A percentile compares a stretch with the other conserved stretches of the same genome.
Evolutionary conservation across 1,284 basidiomycete genomes (phyloP).

Genomic region (Coniferiporia sulphurascens): DNA sequence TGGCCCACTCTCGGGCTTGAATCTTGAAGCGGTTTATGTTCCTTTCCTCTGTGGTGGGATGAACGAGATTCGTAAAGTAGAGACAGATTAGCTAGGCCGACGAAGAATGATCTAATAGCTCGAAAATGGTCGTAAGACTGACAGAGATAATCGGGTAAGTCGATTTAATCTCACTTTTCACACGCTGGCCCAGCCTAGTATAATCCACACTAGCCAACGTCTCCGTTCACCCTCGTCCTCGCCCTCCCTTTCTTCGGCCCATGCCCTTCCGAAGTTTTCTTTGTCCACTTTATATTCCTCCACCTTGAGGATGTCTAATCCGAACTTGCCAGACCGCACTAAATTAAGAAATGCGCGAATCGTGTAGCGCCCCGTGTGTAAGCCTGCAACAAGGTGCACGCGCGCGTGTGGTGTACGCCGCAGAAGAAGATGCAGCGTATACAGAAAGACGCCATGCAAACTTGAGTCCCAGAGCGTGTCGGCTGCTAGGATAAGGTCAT

Average conservation of each 20-base stretch:
- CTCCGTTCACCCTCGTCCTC: conserved; percentile 63
- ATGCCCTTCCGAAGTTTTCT: conserved; percentile 33
- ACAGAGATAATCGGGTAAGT: background rate
- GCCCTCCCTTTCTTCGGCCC: conserved; percentile 47
- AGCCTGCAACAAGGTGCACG: conserved; percentile 57
- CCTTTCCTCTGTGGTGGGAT: too few species aligned
- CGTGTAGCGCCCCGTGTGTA: conserved; percentile 71
- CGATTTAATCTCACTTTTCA: background rate
- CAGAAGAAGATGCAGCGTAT: conserved; percentile 46
- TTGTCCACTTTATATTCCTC: conserved; percentile 45
- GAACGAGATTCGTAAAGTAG: too few species aligned
- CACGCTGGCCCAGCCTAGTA: conserved; percentile 43
- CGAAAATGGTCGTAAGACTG: too few species aligned
- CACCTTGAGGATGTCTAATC: conserved; percentile 44
- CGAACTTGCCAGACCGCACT: conserved; percentile 26
- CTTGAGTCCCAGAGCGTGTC: conserved; percentile 74
- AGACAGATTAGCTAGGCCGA: too few species aligned
- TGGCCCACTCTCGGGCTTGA: too few species aligned
- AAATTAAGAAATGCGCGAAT: conserved; percentile 52
- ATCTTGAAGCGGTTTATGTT: too few species aligned
- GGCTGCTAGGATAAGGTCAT: conserved; percentile 64
- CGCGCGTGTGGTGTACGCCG: conserved; percentile 39
- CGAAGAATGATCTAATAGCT: too few species aligned
- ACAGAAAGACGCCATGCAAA: conserved; percentile 47
- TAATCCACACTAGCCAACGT: conserved; percentile 65